These are phyloP conservation scores for Claviceps quebecensis DNA, from an alignment of 2,329 filamentous ascomycete species.

Conservation along the genomic window DNA sequence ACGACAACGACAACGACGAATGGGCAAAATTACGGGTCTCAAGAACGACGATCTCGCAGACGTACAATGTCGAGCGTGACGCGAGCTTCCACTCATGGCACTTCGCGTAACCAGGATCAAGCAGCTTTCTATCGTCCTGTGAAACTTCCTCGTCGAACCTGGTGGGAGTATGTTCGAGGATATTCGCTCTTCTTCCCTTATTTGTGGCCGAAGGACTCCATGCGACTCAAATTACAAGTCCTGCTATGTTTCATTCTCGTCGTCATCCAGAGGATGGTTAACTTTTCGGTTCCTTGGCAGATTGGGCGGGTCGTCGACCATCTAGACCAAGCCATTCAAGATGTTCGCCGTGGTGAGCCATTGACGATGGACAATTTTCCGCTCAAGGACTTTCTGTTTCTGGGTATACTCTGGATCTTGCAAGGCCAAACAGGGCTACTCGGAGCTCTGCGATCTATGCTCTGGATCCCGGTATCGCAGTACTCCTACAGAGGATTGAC, in stretches of 20 bases:
- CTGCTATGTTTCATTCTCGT: constrained; percentile 72
- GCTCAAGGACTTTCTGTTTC: constrained; percentile 19
- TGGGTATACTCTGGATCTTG: constrained; percentile 63
- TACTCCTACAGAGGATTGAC: constrained; percentile 93
- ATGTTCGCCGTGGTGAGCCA: constrained; percentile 27
- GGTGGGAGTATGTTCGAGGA: constrained; percentile 90
- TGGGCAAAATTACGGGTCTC: constrained; percentile 8
- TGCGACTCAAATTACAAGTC: constrained; percentile 61
- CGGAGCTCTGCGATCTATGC: constrained; percentile 63
- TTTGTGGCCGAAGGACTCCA: constrained; percentile 78
- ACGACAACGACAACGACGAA: constrained; percentile 14
- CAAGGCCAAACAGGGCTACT: constrained; percentile 83
- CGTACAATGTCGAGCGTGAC: constrained; percentile 26
- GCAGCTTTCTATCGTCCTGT: constrained; percentile 82
- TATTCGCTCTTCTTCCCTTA: constrained; percentile 95
- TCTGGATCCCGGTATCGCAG: constrained; percentile 96
- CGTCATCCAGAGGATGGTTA: constrained; percentile 67
- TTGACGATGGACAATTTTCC: constrained; percentile 22
- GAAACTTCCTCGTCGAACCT: constrained; percentile 73
- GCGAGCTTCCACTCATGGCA: constrained; percentile 15
- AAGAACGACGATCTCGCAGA: constrained; percentile 18
- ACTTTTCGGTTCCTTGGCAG: constrained; percentile 72
- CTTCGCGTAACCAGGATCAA: constrained; percentile 40
- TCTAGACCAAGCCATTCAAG: constrained; percentile 40
- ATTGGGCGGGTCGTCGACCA: constrained; percentile 67